Evolutionary conservation across 2,329 filamentous ascomycete genomes (phyloP).

Genomic region (Fusarium pseudograminearum): DNA sequence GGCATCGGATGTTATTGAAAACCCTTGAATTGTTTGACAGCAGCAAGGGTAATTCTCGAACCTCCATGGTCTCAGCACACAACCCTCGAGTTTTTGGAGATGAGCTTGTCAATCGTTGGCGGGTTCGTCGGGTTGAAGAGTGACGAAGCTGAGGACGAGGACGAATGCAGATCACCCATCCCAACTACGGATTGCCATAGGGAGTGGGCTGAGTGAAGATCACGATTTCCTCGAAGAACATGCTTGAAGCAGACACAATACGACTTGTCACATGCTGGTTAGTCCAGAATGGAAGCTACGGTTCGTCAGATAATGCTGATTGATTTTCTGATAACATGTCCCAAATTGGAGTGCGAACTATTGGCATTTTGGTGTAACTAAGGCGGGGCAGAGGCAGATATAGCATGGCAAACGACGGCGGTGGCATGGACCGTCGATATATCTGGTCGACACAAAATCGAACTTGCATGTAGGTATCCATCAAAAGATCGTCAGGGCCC

Average conservation of each 20-base stretch:
- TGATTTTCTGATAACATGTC: neutral
- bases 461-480: slow-evolving; percentile 22
- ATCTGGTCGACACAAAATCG: slow-evolving; percentile 5
- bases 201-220: slow-evolving; percentile 37
- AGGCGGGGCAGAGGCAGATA: slow-evolving; percentile 25
- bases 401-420: slow-evolving; percentile 16
- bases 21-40: neutral
- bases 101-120: neutral
- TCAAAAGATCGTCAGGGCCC: slow-evolving; percentile 45
- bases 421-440: slow-evolving; percentile 9
- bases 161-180: slow-evolving; percentile 22
- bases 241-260: slow-evolving; percentile 34
- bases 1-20: neutral
- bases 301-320: neutral
- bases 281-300: neutral
- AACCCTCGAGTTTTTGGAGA: slow-evolving; percentile 1
- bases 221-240: slow-evolving; percentile 17
- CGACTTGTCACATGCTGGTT: slow-evolving; percentile 25
- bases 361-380: slow-evolving; percentile 18
- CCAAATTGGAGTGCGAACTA: slow-evolving; percentile 9
- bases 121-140: neutral
- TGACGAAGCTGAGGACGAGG: slow-evolving; percentile 5
- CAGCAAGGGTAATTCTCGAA: slow-evolving; percentile 2
- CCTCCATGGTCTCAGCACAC: slow-evolving; percentile 3
- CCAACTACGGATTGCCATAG: slow-evolving; percentile 2